Base-by-base conservation (phyloP, 306 rosid genomes). In the Fragaria iinumae region DNA sequence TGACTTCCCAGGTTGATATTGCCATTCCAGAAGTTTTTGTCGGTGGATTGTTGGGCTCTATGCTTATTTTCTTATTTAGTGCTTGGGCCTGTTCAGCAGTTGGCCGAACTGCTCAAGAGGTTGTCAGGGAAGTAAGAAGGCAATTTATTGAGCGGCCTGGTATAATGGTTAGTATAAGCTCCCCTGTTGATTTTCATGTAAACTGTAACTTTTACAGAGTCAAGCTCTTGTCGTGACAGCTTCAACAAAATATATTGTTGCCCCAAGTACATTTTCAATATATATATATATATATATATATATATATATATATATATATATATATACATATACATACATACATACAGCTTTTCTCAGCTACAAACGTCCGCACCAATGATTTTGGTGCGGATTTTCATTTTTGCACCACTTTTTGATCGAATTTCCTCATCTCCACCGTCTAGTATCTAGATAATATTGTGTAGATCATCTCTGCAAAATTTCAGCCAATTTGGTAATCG, bases 101-200 rank as follows among this genome's bases (percentile, higher is more conserved):
- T 76, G 97, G 99, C 76, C 89, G 97, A 82, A 95, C 99, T 84
- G 97, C 99, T 44, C 97, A 95, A 83, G 99, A 95, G 86, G 97
- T 95, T 86, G 97, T 95, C 76, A 92, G 87, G 76, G 99, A 95
- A 95, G 99, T 95, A 29, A 86, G 99, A 83, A 84, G 97, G 84
- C 99, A 95, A 81, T 95, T 95, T 85, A 91, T 95, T 84, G 97
- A 95, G 89, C 88, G 97, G 90, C 99, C 97, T 76, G 97, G 99
- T 82, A 95, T 95, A 84, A 95, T 95, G 99, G 99, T 95, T 79
- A 81, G 99, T 85, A 73, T 66, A 16, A 59, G 74, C 72, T 81
- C 79, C 67, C 62, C 52, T 78, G 41, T 73, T 80, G 78, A 81
- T 76, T 52, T 66, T 49, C 38, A 1, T 48, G 39, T 43, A 18